These are phyloP conservation scores for Pulveroboletus sp. DNA, from an alignment of 1,284 basidiomycete genomes.

Conservation along the genomic window DNA sequence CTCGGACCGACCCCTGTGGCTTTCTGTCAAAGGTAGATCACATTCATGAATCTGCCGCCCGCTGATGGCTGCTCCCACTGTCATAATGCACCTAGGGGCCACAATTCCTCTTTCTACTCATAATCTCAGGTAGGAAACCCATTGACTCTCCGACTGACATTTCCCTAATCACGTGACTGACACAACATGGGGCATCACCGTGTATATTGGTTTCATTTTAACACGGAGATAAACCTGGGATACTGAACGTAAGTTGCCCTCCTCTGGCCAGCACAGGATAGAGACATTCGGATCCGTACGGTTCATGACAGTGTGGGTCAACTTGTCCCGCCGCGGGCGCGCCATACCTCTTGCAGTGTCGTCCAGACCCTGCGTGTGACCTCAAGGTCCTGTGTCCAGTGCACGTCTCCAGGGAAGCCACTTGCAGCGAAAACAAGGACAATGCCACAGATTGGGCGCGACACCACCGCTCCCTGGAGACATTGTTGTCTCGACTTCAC, in stretches of 20 bases:
- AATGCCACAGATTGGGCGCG: neutral
- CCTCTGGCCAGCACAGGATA: no score
- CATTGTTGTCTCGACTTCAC: neutral
- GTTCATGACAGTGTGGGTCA: no score
- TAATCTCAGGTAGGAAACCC: neutral
- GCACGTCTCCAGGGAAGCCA: slow-evolving; percentile 11
- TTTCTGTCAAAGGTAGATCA: neutral
- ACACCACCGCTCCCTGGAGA: neutral
- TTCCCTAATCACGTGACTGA: neutral
- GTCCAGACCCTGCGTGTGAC: no score
- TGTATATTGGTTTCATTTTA: neutral
- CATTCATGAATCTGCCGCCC: neutral
- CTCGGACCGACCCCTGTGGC: neutral
- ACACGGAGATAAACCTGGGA: no score
- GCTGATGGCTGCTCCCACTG: no score
- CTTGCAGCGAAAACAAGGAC: neutral
- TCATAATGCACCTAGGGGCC: neutral
- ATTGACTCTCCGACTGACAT: neutral
- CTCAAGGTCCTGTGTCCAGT: neutral
- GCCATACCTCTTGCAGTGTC: no score
- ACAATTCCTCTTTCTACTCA: neutral
- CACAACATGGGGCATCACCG: neutral
- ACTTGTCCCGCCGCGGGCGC: no score
- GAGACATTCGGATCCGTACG: neutral
- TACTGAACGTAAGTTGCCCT: neutral